Evolutionary conservation across 2,329 filamentous ascomycete genomes (phyloP).

Genomic region (Neofusicoccum umdonicola): DNA sequence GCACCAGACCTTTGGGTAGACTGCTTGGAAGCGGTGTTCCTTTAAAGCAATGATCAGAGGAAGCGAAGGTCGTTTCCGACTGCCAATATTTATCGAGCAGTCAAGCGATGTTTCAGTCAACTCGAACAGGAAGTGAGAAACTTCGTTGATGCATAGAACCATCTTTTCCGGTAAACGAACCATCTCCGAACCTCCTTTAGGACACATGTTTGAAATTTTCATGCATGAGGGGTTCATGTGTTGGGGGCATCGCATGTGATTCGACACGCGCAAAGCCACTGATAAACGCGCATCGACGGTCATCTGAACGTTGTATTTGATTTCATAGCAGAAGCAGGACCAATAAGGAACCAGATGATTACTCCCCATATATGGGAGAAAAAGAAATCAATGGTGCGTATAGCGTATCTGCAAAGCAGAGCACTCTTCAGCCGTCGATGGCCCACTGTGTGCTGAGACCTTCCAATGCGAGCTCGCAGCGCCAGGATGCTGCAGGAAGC

Average conservation of each 20-base stretch:
- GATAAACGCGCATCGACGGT: background rate
- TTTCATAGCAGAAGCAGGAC: background rate
- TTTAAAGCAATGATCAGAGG: too few relatives aligned
- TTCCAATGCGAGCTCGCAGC: background rate
- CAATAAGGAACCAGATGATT: background rate
- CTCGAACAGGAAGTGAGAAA: too few relatives aligned
- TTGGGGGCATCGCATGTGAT: background rate
- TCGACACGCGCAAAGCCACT: background rate
- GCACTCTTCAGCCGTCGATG: background rate
- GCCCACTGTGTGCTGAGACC: background rate
- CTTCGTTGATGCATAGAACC: too few relatives aligned
- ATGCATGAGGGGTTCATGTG: background rate
- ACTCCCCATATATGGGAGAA: background rate
- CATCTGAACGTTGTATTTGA: background rate
- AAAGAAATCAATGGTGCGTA: background rate
- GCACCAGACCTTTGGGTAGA: too few relatives aligned
- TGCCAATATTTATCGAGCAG: too few relatives aligned
- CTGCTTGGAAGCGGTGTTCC: too few relatives aligned
- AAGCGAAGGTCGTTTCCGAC: too few relatives aligned
- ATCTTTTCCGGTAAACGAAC: background rate
- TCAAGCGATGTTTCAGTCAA: too few relatives aligned
- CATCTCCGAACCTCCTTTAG: background rate
- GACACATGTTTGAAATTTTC: background rate
- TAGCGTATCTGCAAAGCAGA: background rate
- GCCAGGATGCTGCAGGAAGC: background rate